Conservation (phyloP, 768 basidiomycete species). For the Hemileccinum impolitum region DNA sequence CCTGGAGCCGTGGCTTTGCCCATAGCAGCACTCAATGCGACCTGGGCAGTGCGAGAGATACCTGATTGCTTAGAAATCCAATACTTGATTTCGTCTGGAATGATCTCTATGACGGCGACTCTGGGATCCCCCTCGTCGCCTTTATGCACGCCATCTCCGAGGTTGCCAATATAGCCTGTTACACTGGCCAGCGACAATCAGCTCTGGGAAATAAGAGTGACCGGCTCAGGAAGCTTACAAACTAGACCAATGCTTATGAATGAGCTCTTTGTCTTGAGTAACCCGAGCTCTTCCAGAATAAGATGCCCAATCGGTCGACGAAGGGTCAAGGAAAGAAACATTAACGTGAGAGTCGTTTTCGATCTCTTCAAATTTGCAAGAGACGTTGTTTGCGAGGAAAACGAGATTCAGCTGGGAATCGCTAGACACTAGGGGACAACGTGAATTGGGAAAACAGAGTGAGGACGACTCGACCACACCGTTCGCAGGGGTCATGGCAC, state of each 20-base stretch:
- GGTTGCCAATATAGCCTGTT: conserved; percentile 80
- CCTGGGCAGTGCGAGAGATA: conserved; percentile 57
- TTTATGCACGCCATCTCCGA: conserved; percentile 80
- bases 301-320: conserved; percentile 76
- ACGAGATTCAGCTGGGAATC: conserved; percentile 52
- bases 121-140: conserved; percentile 81
- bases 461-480: conserved; percentile 39
- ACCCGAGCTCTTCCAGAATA: conserved; percentile 72
- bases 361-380: conserved; percentile 75
- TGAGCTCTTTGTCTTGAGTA: conserved; percentile 55
- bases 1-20: conserved; percentile 70
- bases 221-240: conserved; percentile 32
- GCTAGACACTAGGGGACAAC: conserved; percentile 34
- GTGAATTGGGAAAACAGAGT: neutral
- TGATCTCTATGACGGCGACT: conserved; percentile 72
- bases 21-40: conserved; percentile 54
- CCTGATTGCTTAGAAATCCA: conserved; percentile 65
- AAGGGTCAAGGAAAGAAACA: conserved; percentile 69
- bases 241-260: conserved; percentile 64
- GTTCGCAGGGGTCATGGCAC: conserved; percentile 74
- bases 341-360: conserved; percentile 76
- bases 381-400: conserved; percentile 72
- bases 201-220: neutral
- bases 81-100: conserved; percentile 79
- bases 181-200: conserved; percentile 37